Evolutionary conservation across 352 stramenopile genomes (phyloP), one percentile per base, ranked within the genome.

Genomic region (Pythium rhizo-oryzae): DNA sequence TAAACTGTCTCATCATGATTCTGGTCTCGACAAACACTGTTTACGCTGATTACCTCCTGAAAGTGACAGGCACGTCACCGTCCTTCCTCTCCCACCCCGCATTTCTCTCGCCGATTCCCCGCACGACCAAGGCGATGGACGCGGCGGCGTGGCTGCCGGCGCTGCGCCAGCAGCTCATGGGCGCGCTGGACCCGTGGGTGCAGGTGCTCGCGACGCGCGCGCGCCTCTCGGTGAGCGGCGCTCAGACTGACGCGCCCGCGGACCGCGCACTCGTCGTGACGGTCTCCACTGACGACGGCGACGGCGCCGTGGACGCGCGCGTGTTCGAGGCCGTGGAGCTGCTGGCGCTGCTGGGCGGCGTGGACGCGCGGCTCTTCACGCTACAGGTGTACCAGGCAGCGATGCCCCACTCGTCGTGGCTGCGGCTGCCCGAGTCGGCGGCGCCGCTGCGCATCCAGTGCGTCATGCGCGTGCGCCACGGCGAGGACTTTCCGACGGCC

Each of bases 281-380:
- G 6, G 2, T 65, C 59, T 33, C 28, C 19, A 58, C 59, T 2
- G 47, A 58, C 33, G 59, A 47, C 41, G 41, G 41, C 41, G 41
- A 47, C 41, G 37, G 47, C 58, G 58, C 56, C 15, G 24, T 65
- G 12, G 59, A 65, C 59, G 59, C 54, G 46, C 59, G 59, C 46
- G 59, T 65, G 21, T 65, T 65, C 33, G 59, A 65, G 23, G 59
- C 59, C 18, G 30, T 65, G 24, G 59, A 65, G 21, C 59, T 65
- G 21, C 21, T 65, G 9, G 49, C 59, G 35, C 49, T 65, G 21
- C 25, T 65, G 35, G 30, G 59, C 49, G 35, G 23, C 16, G 23
- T 65, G 8, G 59, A 65, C 49, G 19, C 46, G 23, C 44, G 43
- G 43, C 30, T 62, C 41, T 51, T 44, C 37, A 28, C 56, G 2